A percentile compares a stretch with the other conserved stretches of the same genome.
Conservation (phyloP, 306 rosid species). For the Quercus mongolica region DNA sequence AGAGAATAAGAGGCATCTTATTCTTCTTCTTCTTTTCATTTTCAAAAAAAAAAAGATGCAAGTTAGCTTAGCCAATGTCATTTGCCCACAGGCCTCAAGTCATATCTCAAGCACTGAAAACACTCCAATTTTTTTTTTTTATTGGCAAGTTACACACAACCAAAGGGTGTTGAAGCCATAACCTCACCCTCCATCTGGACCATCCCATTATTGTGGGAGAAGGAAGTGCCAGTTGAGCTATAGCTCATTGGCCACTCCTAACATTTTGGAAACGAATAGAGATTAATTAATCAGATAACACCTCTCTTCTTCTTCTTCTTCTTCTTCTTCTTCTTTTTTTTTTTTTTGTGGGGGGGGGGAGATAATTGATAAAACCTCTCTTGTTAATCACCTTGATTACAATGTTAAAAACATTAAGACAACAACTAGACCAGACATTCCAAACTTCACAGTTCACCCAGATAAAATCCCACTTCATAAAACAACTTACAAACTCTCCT, state of each 20-base stretch:
- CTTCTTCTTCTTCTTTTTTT: neutral
- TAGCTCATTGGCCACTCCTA: neutral
- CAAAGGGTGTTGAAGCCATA: too few species aligned
- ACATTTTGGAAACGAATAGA: neutral
- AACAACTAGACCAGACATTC: too few species aligned
- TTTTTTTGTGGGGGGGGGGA: too few species aligned
- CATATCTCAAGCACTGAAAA: slow-evolving; percentile 7
- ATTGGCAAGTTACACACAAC: too few species aligned
- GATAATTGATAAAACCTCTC: too few species aligned
- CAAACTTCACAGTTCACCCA: neutral
- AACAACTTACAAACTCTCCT: neutral
- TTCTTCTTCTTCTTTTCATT: too few species aligned
- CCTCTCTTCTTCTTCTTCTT: neutral
- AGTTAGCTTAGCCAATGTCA: neutral
- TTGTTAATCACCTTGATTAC: neutral
- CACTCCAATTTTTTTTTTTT: neutral
- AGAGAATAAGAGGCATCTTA: neutral
- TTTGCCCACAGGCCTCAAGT: neutral
- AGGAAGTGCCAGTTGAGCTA: too few species aligned
- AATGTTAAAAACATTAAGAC: neutral
- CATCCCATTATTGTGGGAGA: too few species aligned
- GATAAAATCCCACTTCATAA: neutral
- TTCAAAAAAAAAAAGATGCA: neutral
- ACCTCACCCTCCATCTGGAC: too few species aligned
- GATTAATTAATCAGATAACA: neutral